phyloP scores from a whole-genome alignment of 352 stramenopile species.

The Globisporangium nunn region DNA sequence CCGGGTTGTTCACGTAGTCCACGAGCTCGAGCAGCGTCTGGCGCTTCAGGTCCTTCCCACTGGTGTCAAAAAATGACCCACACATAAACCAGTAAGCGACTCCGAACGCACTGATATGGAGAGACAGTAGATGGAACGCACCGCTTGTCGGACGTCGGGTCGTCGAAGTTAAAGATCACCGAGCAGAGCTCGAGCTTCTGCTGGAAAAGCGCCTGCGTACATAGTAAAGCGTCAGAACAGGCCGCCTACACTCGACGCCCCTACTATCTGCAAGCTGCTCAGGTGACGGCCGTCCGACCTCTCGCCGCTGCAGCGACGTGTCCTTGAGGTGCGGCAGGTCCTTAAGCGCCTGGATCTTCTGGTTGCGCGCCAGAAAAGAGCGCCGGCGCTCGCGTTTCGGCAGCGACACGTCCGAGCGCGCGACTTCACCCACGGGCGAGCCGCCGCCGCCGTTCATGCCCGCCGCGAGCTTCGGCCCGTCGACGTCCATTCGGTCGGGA shows the following conservation, averaged over 20 bases:
- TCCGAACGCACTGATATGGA: background rate
- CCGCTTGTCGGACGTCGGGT: constrained; percentile 92
- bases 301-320: constrained; percentile 73
- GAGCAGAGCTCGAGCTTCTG: constrained; percentile 95
- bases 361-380: constrained; percentile 78
- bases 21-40: constrained; percentile 98
- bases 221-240: background rate
- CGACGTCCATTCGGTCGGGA: constrained; percentile 54
- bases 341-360: constrained; percentile 83
- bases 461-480: constrained; percentile 27
- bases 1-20: constrained; percentile 98
- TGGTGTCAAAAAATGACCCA: no score
- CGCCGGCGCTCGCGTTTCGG: constrained; percentile 75
- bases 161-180: constrained; percentile 96
- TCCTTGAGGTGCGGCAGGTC: constrained; percentile 83
- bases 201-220: constrained; percentile 93
- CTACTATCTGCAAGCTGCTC: no score
- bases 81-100: background rate
- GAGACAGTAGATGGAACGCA: constrained; percentile 15
- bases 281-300: constrained; percentile 19
- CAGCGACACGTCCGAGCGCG: constrained; percentile 75
- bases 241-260: no score
- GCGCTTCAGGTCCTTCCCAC: constrained; percentile 95
- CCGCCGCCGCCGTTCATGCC: constrained; percentile 11
- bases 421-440: constrained; percentile 65